Evolutionary conservation across 2,329 filamentous ascomycete species (phyloP), one percentile per base, ranked within the genome.

Genomic region (Fusarium sp.): DNA sequence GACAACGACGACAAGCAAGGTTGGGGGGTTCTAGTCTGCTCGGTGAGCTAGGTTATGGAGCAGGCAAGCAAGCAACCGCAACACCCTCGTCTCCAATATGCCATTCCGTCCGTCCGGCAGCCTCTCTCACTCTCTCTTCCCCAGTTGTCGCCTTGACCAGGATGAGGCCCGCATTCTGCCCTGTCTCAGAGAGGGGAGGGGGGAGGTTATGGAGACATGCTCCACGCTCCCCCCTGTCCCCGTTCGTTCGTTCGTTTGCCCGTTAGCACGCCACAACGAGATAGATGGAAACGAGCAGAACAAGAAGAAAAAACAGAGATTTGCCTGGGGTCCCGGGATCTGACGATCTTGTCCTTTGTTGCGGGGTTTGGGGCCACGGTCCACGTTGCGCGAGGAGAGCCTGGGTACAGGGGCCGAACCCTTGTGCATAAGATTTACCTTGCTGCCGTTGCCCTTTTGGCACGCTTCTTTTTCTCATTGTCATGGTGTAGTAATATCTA

Each of bases 101-200:
- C 36, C 73, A 65, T 60, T 62, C 69, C 73, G 60, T 70, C 70
- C 65, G 55, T 60, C 48, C 67, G 41, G 59, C 48, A 54, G 60
- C 28, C 30, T 34, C n/a, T 5, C 55, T 31, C 51, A 51, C 13
- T 28, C 3, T 18, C 13, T 47, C 30, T 44, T 36, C 28, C 53
- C 54, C 23, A 30, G 46, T 12, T 36, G 46, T 23, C 23, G 23
- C 37, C 37, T 34, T 34, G 27, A 43, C 51, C 40, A 28, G 50
- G 36, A 55, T 13, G n/a, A 40, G 39, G 23, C 37, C 48, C 39
- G 40, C 30, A 43, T 36, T 50, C 39, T 63, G 23, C 61, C 34
- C 48, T 67, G 54, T 61, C 60, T 67, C 57, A 55, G 48, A 47
- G 18, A 30, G 43, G 52, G 41, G 43, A 66, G 31, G 31, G 31